A percentile compares a stretch with the other conserved stretches of the same genome.
These are phyloP conservation scores for Cyberlindnera bimundalis DNA, from an alignment of 805 yeast species.

Conservation along the genomic window DNA sequence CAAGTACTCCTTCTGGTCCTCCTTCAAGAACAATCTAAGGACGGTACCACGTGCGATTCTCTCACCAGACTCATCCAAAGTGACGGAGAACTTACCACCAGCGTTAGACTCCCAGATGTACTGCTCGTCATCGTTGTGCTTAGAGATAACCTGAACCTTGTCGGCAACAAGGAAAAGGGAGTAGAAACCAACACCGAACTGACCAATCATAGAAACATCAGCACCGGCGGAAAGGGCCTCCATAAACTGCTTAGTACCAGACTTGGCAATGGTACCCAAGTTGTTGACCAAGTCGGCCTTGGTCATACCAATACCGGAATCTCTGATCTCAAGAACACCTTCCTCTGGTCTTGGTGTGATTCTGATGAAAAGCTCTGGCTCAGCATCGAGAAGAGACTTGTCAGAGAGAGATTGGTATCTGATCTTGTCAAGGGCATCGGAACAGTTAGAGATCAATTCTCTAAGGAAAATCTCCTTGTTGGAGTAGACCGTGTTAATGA, in stretches of 20 bases:
- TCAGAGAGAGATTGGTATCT: conserved; percentile 95
- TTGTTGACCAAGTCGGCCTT: conserved; percentile 98
- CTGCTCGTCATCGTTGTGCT: conserved; percentile 98
- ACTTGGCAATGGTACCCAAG: conserved; percentile 99
- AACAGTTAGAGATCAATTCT: conserved; percentile 97
- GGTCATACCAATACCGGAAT: conserved; percentile 99
- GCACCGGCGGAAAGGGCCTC: conserved; percentile 99
- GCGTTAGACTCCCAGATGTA: conserved; percentile 99
- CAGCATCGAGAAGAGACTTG: conserved; percentile 86
- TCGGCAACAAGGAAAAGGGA: conserved; percentile 98
- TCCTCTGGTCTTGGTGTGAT: conserved; percentile 95
- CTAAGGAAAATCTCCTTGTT: conserved; percentile 99
- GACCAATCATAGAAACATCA: conserved; percentile 99
- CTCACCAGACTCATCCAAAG: conserved; percentile 85
- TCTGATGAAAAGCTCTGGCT: conserved; percentile 96
- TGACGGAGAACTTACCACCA: conserved; percentile 98
- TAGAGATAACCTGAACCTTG: conserved; percentile 96
- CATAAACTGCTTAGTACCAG: conserved; percentile 99
- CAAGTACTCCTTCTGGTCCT: conserved; percentile 97
- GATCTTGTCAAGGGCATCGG: conserved; percentile 98
- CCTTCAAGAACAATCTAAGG: conserved; percentile 94
- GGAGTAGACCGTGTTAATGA: conserved; percentile 99
- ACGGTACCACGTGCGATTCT: conserved; percentile 92
- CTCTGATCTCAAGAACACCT: conserved; percentile 94
- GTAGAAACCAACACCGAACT: conserved; percentile 99